Evolutionary conservation across 2,329 filamentous ascomycete genomes (phyloP), one percentile per base, ranked within the genome.

Genomic region (Huntiella omanensis): DNA sequence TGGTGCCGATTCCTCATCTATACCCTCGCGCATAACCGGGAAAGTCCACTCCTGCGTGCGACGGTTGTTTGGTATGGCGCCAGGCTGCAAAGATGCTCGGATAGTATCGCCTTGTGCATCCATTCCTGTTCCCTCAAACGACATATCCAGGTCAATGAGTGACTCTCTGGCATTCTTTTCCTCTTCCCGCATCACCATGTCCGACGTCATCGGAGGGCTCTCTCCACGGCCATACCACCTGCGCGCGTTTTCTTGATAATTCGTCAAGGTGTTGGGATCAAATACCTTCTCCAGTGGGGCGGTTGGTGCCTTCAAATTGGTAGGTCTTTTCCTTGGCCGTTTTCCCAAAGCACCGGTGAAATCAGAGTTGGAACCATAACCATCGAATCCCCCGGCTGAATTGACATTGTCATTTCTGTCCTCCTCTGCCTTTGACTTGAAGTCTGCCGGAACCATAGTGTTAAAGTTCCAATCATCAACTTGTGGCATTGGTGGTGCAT

Each of bases 401-500:
- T 45, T 41, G 3, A 45, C 41, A 15, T 47, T 41, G n/a, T 47
- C 38, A 6, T 45, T 34, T 12, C 36, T 15, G 12, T n/a, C 16
- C 3, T 43, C 13, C 3, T 16, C 10, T 7, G 22, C 22, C 40
- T 32, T 40, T 40, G 16, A 40, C 45, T 40, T 44, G 40, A 22
- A 19, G n/a, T 8, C n/a, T 7, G 28, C 40, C 1, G 19, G 17
- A 41, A 42, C 45, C 45, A 47, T 47, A 6, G 64, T 73, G 51
- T 67, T 70, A 53, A 75, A 75, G 50, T 74, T 74, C 72, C 72
- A 76, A 51, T 71, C 69, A 52, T 73, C 70, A 46, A 64, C 62
- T 4, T 63, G 62, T 4, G 57, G 55, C 37, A 59, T 54, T 59
- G 33, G 46, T 53, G 32, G 55, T 53, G 33, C 48, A 16, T 60